Percentiles rank a stretch among this genome's conserved stretches.
phyloP scores from a whole-genome alignment of 352 stramenopile genomes.

The Pseudoperonospora humuli region DNA sequence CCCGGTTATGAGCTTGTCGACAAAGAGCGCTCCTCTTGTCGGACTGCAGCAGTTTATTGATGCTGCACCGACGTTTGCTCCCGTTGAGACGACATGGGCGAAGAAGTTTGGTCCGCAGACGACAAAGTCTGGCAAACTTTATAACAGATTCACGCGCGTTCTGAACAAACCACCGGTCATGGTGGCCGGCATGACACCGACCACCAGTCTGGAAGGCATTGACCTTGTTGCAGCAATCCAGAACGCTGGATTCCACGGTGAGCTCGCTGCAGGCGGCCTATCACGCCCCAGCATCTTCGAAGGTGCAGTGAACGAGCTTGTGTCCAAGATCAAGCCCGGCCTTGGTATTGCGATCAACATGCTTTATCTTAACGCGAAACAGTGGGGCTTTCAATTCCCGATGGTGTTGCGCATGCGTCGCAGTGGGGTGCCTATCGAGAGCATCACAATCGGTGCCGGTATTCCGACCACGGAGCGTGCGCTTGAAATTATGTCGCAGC shows the following conservation, averaged over 20 bases:
- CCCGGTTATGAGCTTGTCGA: conserved; percentile 17
- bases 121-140: conserved; percentile 36
- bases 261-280: conserved; percentile 71
- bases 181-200: conserved; percentile 81
- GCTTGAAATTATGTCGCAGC: conserved; percentile 67
- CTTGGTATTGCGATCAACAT: conserved; percentile 80
- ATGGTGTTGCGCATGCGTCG: conserved; percentile 80
- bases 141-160: conserved; percentile 63
- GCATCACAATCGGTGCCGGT: conserved; percentile 81
- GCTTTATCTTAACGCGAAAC: conserved; percentile 86
- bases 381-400: conserved; percentile 87
- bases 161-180: conserved; percentile 78
- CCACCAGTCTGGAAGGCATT: conserved; percentile 69
- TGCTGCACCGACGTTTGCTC: conserved; percentile 2
- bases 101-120: conserved; percentile 44
- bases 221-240: conserved; percentile 75
- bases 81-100: conserved; percentile 32
- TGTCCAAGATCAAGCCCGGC: conserved; percentile 66
- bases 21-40: conserved; percentile 21
- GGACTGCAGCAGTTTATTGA: conserved; percentile 40
- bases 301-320: conserved; percentile 46
- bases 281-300: conserved; percentile 70
- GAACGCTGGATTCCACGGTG: conserved; percentile 75
- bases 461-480: conserved; percentile 77
- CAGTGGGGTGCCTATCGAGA: conserved; percentile 75